Evolutionary conservation across 192 early-diverging fungal species (phyloP).

Genomic region (Backusella macrospora): DNA sequence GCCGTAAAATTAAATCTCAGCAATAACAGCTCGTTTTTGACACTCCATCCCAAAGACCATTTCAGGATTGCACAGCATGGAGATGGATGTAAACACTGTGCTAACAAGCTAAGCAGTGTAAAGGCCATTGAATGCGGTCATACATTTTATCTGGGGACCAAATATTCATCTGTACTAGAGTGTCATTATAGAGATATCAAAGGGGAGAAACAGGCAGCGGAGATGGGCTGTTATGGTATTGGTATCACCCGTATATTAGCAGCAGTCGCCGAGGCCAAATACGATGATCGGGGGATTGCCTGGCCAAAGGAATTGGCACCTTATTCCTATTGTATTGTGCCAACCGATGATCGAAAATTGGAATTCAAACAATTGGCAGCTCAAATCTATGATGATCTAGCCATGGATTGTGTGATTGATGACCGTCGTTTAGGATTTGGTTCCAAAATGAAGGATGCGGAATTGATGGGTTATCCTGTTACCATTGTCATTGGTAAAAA

Average conservation of each 20-base stretch:
- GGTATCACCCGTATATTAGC: slow-evolving; percentile 84
- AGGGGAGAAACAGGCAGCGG: slow-evolving; percentile 49
- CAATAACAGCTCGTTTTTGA: background rate
- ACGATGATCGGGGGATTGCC: slow-evolving; percentile 67
- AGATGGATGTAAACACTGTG: slow-evolving; percentile 52
- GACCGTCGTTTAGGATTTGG: slow-evolving; percentile 73
- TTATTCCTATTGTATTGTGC: slow-evolving; percentile 67
- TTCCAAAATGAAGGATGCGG: slow-evolving; percentile 80
- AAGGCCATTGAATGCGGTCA: slow-evolving; percentile 86
- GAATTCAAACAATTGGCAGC: slow-evolving; percentile 36
- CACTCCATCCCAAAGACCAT: slow-evolving; percentile 37
- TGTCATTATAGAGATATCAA: slow-evolving; percentile 51
- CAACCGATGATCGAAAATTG: slow-evolving; percentile 49
- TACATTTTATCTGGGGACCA: slow-evolving; percentile 88
- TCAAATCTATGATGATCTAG: slow-evolving; percentile 50
- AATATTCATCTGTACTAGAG: slow-evolving; percentile 76
- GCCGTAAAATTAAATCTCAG: slow-evolving; percentile 12
- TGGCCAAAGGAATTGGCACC: slow-evolving; percentile 87
- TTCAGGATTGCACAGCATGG: slow-evolving; percentile 50
- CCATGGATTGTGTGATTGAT: slow-evolving; percentile 64
- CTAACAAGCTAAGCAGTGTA: slow-evolving; percentile 31
- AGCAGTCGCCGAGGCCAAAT: slow-evolving; percentile 73
- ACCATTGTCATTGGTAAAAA: slow-evolving; percentile 76
- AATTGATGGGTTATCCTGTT: slow-evolving; percentile 81
- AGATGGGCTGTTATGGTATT: slow-evolving; percentile 94